Base-by-base conservation (phyloP, 495 filamentous ascomycete genomes). In the Hypoxylon rickii region DNA sequence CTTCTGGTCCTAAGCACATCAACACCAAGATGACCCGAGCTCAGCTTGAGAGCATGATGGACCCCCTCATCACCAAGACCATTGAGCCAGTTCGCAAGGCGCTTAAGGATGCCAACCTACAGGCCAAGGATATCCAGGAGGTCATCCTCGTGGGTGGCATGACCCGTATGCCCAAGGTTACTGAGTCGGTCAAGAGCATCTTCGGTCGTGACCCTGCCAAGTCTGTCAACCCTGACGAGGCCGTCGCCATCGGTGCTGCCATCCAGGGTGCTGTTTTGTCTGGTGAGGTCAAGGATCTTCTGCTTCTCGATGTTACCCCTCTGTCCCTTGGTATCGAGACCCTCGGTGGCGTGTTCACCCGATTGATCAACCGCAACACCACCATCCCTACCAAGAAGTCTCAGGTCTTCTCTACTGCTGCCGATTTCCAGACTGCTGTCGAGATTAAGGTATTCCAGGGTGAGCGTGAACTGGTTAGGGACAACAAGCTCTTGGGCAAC, bases 381-480 rank as follows among this genome's bases (percentile, higher is more conserved):
- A 98, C 94, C 63, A 98, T 98, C 74, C 94, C 94, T 46, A 97
- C 94, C 76, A 98, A 97, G 87, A 98, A 98, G 80, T 96, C 92
- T 26, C 94, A 97, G 80, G 83, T 91, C 61, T 98, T 98, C 84
- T 97, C 94, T 45, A 98, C 94, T 40, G 94, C 94, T 46, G 94
- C 94, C 65, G 94, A 98, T 71, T 97, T 96, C 89, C 94, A 98
- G 84, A 96, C 89, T 55, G 94, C 94, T 64, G 94, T 98, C 73
- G 94, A 98, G 83, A 98, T 98, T 84, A 98, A 98, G 87, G 95
- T 98, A 50, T 97, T 86, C 89, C 94, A 98, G 85, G 94, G 94
- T 80, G 94, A 98, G 83, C 94, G 94, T 89, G 94, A 98, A 80
- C 89, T 98, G 49, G 94, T 98, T 70, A 86, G 86, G 71, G 94